A percentile compares a stretch with the other conserved stretches of the same genome.
phyloP scores from a whole-genome alignment of 306 rosid genomes.

The Casuarina equisetifolia region DNA sequence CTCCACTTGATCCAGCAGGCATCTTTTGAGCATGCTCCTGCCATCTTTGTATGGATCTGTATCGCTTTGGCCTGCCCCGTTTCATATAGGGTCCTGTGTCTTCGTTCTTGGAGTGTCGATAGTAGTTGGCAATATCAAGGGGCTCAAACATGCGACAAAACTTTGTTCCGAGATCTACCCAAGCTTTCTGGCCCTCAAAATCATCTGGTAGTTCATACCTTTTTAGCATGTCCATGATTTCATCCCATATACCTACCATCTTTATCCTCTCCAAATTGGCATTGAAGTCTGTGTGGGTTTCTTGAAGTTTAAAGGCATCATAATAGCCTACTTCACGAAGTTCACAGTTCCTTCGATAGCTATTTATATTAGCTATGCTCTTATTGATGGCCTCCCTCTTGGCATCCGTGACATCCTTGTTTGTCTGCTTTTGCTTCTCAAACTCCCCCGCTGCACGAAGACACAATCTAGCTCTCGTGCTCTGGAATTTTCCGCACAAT shows the following conservation, averaged over 20 bases:
- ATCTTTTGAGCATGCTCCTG: constrained; percentile 18
- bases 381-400: constrained; percentile 20
- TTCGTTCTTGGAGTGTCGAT: constrained; percentile 39
- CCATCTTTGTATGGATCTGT: constrained; percentile 40
- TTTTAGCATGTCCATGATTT: constrained; percentile 18
- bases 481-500: too few relatives aligned
- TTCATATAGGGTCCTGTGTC: constrained; percentile 37
- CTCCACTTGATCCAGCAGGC: constrained; percentile 13
- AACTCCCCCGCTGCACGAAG: constrained; percentile 66
- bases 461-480: constrained; percentile 19
- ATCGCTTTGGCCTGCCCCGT: constrained; percentile 42
- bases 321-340: constrained; percentile 39
- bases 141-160: constrained; percentile 48
- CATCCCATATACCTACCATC: constrained; percentile 45
- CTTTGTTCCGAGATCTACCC: constrained; percentile 39
- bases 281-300: constrained; percentile 46
- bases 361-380: background rate
- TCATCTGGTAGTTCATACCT: background rate
- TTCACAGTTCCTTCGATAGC: background rate
- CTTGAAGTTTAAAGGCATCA: constrained; percentile 69
- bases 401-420: constrained; percentile 23
- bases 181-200: background rate
- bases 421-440: constrained; percentile 44
- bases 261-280: constrained; percentile 71
- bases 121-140: constrained; percentile 52